These are phyloP conservation scores for Metschnikowia vanudenii DNA, from an alignment of 805 yeast genomes.

Conservation along the genomic window DNA sequence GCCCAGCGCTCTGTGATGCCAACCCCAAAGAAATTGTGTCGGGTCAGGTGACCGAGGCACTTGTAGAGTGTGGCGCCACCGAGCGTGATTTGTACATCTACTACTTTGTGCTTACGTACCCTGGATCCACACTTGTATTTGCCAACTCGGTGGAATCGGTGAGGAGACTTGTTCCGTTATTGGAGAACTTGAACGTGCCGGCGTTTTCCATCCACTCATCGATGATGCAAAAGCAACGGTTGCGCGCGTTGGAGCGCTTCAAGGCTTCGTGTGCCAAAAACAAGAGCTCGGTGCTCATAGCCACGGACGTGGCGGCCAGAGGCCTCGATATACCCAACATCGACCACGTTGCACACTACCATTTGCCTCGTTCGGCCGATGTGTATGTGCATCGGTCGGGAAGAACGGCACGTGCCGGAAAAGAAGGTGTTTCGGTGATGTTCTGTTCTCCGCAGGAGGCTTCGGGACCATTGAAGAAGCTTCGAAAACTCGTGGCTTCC, in stretches of 20 bases:
- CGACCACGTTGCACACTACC: constrained; percentile 94
- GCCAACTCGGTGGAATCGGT: constrained; percentile 96
- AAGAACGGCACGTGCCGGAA: constrained; percentile 96
- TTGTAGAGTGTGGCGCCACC: constrained; percentile 85
- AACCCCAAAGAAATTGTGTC: constrained; percentile 84
- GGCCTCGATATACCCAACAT: constrained; percentile 91
- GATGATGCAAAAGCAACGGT: constrained; percentile 92
- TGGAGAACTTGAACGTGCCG: constrained; percentile 66
- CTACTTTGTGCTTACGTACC: constrained; percentile 80
- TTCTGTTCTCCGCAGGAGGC: constrained; percentile 93
- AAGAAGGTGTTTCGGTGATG: constrained; percentile 92
- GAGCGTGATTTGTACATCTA: constrained; percentile 90
- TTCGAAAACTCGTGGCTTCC: constrained; percentile 56
- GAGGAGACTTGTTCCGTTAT: constrained; percentile 74
- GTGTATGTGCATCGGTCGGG: constrained; percentile 95
- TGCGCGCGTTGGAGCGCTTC: constrained; percentile 82
- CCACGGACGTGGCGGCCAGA: constrained; percentile 98
- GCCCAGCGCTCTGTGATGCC: constrained; percentile 75
- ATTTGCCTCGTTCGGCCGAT: constrained; percentile 91
- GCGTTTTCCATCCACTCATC: constrained; percentile 84
- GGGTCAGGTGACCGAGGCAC: constrained; percentile 71
- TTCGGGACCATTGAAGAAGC: constrained; percentile 77
- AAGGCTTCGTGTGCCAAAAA: constrained; percentile 47
- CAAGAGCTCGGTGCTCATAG: constrained; percentile 69
- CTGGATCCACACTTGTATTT: constrained; percentile 87